A percentile compares a stretch with the other conserved stretches of the same genome.
These are phyloP conservation scores for Annulohypoxylon maeteangense DNA, from an alignment of 495 filamentous ascomycete genomes.

Conservation along the genomic window DNA sequence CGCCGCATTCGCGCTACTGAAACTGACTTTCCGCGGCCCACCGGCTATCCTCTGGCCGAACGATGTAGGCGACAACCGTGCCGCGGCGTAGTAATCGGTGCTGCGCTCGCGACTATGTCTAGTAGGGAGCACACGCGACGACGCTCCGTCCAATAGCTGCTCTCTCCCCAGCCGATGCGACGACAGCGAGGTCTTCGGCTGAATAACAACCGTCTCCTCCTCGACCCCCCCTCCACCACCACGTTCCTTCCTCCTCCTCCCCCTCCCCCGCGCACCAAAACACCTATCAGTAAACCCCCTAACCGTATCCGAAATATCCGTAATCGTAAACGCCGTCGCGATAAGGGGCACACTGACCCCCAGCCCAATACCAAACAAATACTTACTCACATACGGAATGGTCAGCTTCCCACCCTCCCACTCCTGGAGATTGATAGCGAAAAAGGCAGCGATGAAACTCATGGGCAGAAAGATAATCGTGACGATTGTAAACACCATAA, in stretches of 20 bases:
- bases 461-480: slow-evolving; percentile 75
- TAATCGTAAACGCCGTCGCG: slow-evolving; percentile 65
- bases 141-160: neutral
- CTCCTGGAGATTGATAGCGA: slow-evolving; percentile 71
- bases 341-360: slow-evolving; percentile 73
- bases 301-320: slow-evolving; percentile 62
- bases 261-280: neutral
- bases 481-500: slow-evolving; percentile 80
- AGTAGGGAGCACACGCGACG: neutral
- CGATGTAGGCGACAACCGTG: slow-evolving; percentile 33
- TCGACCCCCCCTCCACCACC: neutral
- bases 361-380: slow-evolving; percentile 73
- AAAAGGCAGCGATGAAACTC: slow-evolving; percentile 74
- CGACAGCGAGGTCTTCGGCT: slow-evolving; percentile 34
- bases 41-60: slow-evolving; percentile 10
- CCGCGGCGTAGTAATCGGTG: slow-evolving; percentile 25
- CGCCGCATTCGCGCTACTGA: slow-evolving; percentile 30
- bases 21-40: slow-evolving; percentile 30
- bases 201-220: slow-evolving; percentile 12
- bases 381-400: slow-evolving; percentile 69
- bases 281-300: slow-evolving; percentile 23
- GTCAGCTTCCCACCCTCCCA: slow-evolving; percentile 58
- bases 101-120: slow-evolving; percentile 35
- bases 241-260: neutral
- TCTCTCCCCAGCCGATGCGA: slow-evolving; percentile 26